Evolutionary conservation across 345 rosid genomes (phyloP), one percentile per base, ranked within the genome.

Genomic region (Carallia pectinifolia): DNA sequence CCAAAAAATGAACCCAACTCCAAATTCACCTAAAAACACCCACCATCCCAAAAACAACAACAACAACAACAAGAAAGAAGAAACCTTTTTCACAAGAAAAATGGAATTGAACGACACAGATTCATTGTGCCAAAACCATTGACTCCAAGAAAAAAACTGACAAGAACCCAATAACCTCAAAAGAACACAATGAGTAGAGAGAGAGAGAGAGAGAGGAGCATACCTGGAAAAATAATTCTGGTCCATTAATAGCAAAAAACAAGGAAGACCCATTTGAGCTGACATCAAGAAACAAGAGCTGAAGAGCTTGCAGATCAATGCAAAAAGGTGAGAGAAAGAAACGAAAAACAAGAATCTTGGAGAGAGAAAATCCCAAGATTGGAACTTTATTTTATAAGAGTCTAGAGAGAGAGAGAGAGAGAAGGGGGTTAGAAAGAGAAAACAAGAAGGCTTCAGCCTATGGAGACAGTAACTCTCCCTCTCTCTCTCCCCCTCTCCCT

Each of bases 361-460:
- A 44, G 30, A 30, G 19, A 29, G 29, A 31, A 29, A 48, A 10
- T n/a, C 6, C 23, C 37, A 66, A 53, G 73, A 66, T 66, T 70
- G 79, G 75, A 54, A 70, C 53, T 19, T 50, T 53, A 53, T 64
- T 70, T 68, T 40, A 40, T 68, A 31, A 64, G 55, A 54, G 7
- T 53, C 30, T 23, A 23, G 15, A 40, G 55, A 63, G 71, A 66
- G 69, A 72, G 70, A 61, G 77, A 74, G 53, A 70, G 68, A 29
- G 68, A 23, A 23, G 23, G 23, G 23, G 23, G 23, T 23, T 23
- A 23, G 23, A 23, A 23, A 29, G 60, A 48, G 59, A 62, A 31
- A 27, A 48, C 50, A 54, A 37, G 70, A 68, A 56, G 79, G 82
- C 67, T 82, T 81, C 71, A 72, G 79, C 64, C 72, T 59, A 69